phyloP scores from a whole-genome alignment of 352 stramenopile genomes.

The Pythium brachiatum region DNA sequence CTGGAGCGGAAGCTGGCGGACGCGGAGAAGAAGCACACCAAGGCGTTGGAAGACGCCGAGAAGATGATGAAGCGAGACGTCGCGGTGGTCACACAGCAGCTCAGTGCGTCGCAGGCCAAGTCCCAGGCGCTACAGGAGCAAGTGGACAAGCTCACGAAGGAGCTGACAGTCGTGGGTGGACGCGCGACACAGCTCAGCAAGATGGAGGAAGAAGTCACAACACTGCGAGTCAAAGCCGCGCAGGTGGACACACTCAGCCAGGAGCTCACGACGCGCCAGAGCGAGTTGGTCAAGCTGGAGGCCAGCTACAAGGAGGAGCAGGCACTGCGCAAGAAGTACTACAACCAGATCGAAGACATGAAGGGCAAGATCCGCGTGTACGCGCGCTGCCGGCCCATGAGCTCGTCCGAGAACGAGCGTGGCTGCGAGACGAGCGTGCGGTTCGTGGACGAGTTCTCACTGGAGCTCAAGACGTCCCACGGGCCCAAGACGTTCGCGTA shows the following conservation, averaged over 20 bases:
- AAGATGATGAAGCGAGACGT: slow-evolving; percentile 52
- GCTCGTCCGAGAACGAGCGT: slow-evolving; percentile 77
- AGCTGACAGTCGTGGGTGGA: slow-evolving; percentile 42
- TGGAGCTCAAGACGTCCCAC: slow-evolving; percentile 78
- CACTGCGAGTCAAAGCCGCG: slow-evolving; percentile 47
- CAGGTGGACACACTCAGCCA: slow-evolving; percentile 45
- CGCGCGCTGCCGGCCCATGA: slow-evolving; percentile 90
- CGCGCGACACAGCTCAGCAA: slow-evolving; percentile 53
- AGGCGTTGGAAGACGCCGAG: slow-evolving; percentile 65
- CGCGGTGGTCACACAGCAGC: slow-evolving; percentile 40
- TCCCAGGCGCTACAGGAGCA: slow-evolving; percentile 50
- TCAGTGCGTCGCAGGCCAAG: slow-evolving; percentile 43
- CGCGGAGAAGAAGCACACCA: slow-evolving; percentile 79
- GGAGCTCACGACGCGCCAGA: slow-evolving; percentile 37
- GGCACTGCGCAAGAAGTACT: slow-evolving; percentile 92
- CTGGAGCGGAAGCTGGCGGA: slow-evolving; percentile 66
- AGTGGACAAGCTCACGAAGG: slow-evolving; percentile 40
- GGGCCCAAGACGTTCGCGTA: slow-evolving; percentile 89
- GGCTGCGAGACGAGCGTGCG: slow-evolving; percentile 62
- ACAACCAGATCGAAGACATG: slow-evolving; percentile 96
- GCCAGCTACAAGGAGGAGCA: slow-evolving; percentile 87
- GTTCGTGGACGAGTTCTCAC: slow-evolving; percentile 81
- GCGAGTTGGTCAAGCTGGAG: slow-evolving; percentile 52
- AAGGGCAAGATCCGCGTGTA: slow-evolving; percentile 95
- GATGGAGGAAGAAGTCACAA: slow-evolving; percentile 58